phyloP scores from a whole-genome alignment of 768 basidiomycete species.

The Termitomyces sp. region DNA sequence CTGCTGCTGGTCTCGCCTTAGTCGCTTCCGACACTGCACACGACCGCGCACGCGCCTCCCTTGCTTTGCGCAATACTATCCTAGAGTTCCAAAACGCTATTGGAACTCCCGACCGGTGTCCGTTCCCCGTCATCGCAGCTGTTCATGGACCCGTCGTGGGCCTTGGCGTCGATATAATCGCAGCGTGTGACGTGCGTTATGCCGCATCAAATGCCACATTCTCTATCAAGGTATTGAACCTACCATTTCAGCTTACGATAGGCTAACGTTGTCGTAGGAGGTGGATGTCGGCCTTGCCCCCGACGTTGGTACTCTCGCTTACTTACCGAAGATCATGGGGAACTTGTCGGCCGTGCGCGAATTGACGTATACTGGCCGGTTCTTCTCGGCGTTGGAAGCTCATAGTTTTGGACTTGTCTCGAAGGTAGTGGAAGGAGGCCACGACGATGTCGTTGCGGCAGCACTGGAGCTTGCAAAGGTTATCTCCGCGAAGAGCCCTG shows the following conservation, averaged over 20 bases:
- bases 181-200: conserved; percentile 73
- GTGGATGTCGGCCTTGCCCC: conserved; percentile 84
- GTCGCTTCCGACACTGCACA: conserved; percentile 15
- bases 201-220: conserved; percentile 59
- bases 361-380: conserved; percentile 66
- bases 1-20: conserved; percentile 20
- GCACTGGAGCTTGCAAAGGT: conserved; percentile 60
- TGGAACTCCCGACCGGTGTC: conserved; percentile 56
- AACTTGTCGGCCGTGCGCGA: conserved; percentile 72
- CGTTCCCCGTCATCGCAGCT: conserved; percentile 80
- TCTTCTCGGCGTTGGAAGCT: conserved; percentile 69
- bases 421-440: conserved; percentile 58
- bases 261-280: conserved; percentile 50
- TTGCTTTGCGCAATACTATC: conserved; percentile 42
- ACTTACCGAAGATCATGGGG: conserved; percentile 70
- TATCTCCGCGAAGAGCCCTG: conserved; percentile 73
- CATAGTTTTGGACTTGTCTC: conserved; percentile 68
- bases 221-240: conserved; percentile 56
- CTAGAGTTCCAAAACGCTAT: conserved; percentile 67
- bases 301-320: conserved; percentile 82
- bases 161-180: conserved; percentile 71
- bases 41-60: conserved; percentile 50
- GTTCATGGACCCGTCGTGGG: conserved; percentile 73
- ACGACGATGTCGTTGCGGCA: conserved; percentile 56
- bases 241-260: conserved; percentile 28